Conservation (phyloP, 768 basidiomycete genomes). For the Amanita pseudoporphyria region DNA sequence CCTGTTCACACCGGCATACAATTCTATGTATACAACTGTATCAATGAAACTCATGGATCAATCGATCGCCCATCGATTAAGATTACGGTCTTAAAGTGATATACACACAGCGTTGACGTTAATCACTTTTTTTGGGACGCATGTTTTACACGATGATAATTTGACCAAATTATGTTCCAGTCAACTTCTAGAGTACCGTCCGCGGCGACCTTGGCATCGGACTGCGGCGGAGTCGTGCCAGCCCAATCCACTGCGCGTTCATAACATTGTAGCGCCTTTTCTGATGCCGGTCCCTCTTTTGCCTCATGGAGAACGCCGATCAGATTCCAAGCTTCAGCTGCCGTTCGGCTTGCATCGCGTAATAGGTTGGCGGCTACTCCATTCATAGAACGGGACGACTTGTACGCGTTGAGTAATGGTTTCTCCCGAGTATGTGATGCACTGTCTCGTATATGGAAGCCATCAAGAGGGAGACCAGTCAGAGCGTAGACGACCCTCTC, state of each 20-base stretch:
- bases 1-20: too few relatives aligned
- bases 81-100: neutral
- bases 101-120: neutral
- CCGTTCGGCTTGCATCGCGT: conserved; percentile 59
- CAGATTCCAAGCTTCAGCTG: conserved; percentile 69
- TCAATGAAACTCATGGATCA: too few relatives aligned
- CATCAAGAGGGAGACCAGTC: conserved; percentile 30
- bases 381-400: conserved; percentile 38
- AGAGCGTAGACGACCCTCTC: conserved; percentile 53
- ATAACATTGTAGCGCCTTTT: conserved; percentile 48
- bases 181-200: conserved; percentile 49
- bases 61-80: too few relatives aligned
- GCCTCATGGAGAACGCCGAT: conserved; percentile 56
- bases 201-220: conserved; percentile 30
- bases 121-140: conserved; percentile 5
- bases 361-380: conserved; percentile 48
- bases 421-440: conserved; percentile 14
- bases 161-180: conserved; percentile 51
- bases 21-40: too few relatives aligned
- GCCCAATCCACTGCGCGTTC: conserved; percentile 65
- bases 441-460: conserved; percentile 18
- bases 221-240: conserved; percentile 29
- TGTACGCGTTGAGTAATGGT: conserved; percentile 34
- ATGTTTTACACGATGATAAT: conserved; percentile 43
- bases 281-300: conserved; percentile 24